phyloP scores from a whole-genome alignment of 495 filamentous ascomycete species.

The Podospora sp. region DNA sequence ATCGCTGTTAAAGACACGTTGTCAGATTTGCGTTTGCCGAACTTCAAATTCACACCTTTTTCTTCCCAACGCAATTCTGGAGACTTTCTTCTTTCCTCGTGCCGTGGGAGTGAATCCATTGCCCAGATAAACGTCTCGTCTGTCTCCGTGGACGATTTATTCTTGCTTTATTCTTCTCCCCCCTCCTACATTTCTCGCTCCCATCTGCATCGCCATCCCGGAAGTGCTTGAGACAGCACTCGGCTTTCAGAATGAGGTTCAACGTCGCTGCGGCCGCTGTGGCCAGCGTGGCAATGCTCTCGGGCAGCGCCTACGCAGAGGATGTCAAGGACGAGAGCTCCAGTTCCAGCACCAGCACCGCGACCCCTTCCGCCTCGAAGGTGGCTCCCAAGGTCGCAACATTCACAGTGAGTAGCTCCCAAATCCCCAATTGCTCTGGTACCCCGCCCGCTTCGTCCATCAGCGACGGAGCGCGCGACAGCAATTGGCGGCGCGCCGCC shows the following conservation, averaged over 20 bases:
- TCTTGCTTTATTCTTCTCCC: constrained; percentile 21
- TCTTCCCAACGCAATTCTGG: constrained; percentile 31
- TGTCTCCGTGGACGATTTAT: constrained; percentile 28
- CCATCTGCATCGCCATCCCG: constrained; percentile 25
- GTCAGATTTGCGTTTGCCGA: constrained; percentile 33
- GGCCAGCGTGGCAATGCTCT: constrained; percentile 70
- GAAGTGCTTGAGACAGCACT: constrained; percentile 27
- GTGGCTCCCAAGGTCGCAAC: constrained; percentile 67
- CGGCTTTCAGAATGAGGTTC: constrained; percentile 64
- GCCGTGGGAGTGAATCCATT: constrained; percentile 48
- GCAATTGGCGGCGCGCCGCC: background rate
- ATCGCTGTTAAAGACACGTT: constrained; percentile 40
- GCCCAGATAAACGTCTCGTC: constrained; percentile 26
- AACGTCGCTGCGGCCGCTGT: constrained; percentile 67
- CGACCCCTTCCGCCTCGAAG: constrained; percentile 58
- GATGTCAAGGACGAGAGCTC: constrained; percentile 53
- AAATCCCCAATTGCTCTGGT: constrained; percentile 17
- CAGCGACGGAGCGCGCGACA: background rate
- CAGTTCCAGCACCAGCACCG: constrained; percentile 32
- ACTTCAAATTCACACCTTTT: constrained; percentile 40
- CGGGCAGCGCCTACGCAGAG: constrained; percentile 71
- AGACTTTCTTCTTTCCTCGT: constrained; percentile 40
- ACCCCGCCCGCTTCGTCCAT: background rate
- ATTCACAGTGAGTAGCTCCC: constrained; percentile 72
- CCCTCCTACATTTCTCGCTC: constrained; percentile 23